Evolutionary conservation across 768 basidiomycete species (phyloP).

Genomic region (Rhodotorula sphaerocarpa): DNA sequence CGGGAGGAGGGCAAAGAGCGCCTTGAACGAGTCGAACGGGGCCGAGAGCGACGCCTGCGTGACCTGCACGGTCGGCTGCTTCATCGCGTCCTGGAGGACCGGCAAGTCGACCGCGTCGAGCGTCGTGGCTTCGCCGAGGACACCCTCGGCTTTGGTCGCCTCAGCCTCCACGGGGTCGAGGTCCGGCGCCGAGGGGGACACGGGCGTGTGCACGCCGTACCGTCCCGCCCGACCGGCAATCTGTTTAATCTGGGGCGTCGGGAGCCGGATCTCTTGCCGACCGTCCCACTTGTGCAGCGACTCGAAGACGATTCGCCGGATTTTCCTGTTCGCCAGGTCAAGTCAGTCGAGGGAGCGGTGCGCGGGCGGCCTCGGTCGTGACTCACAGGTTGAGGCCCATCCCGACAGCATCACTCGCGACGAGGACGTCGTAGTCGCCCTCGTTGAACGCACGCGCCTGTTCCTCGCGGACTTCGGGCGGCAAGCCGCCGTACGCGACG

Average conservation of each 20-base stretch:
- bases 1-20: conserved; percentile 43
- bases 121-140: conserved; percentile 65
- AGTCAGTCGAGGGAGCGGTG: background rate
- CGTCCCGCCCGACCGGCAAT: conserved; percentile 91
- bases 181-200: conserved; percentile 35
- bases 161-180: conserved; percentile 15
- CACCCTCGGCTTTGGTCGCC: background rate
- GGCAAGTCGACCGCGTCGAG: conserved; percentile 58
- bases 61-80: conserved; percentile 45
- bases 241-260: conserved; percentile 76
- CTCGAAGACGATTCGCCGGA: conserved; percentile 75
- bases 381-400: conserved; percentile 95
- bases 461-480: conserved; percentile 81
- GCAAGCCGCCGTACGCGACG: conserved; percentile 83
- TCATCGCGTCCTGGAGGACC: conserved; percentile 54
- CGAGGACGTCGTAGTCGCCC: conserved; percentile 77
- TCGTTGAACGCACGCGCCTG: conserved; percentile 87
- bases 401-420: conserved; percentile 90
- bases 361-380: background rate
- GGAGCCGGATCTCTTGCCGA: conserved; percentile 46
- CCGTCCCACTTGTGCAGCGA: conserved; percentile 62
- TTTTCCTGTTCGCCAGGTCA: conserved; percentile 57
- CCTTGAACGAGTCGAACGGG: conserved; percentile 2
- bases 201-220: conserved; percentile 57
- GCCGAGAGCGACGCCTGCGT: conserved; percentile 26